A percentile compares a stretch with the other conserved stretches of the same genome.
Conservation (phyloP, 2,329 filamentous ascomycete species). For the Talaromyces sp. region DNA sequence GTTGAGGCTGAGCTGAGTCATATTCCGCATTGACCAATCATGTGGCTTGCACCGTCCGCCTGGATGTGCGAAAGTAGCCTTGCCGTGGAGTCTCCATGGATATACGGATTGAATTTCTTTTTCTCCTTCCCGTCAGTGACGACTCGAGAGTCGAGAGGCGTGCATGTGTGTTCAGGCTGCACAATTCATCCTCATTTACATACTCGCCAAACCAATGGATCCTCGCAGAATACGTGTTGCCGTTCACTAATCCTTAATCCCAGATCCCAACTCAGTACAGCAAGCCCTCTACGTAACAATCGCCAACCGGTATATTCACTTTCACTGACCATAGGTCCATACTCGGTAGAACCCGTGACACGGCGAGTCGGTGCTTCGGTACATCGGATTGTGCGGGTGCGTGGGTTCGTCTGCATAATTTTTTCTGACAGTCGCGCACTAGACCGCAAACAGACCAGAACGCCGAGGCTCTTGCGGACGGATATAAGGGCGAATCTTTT, state of each 20-base stretch:
- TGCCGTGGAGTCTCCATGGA: not conserved
- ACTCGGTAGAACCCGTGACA: not conserved
- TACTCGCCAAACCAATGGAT: not conserved
- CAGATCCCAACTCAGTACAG: not conserved
- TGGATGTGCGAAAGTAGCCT: not conserved
- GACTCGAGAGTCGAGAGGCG: not conserved
- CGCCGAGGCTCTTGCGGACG: not conserved
- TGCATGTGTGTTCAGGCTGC: not conserved
- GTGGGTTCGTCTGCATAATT: too few species aligned
- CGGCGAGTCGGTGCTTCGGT: not conserved
- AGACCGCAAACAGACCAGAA: not conserved
- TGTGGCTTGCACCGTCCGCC: not conserved
- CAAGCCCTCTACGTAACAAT: not conserved
- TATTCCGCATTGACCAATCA: conserved; percentile 1
- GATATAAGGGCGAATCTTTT: not conserved
- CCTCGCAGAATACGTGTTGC: not conserved
- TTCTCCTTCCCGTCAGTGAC: not conserved
- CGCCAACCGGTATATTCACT: too few species aligned
- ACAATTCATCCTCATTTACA: not conserved
- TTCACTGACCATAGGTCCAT: too few species aligned
- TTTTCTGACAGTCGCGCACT: not conserved
- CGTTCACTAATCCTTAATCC: not conserved
- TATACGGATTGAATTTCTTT: not conserved
- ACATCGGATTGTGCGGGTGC: not conserved
- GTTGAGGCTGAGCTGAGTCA: conserved; percentile 12